Percentiles rank a stretch among this genome's conserved stretches.
phyloP scores from a whole-genome alignment of 805 yeast species.

The Candida krabiensis region DNA sequence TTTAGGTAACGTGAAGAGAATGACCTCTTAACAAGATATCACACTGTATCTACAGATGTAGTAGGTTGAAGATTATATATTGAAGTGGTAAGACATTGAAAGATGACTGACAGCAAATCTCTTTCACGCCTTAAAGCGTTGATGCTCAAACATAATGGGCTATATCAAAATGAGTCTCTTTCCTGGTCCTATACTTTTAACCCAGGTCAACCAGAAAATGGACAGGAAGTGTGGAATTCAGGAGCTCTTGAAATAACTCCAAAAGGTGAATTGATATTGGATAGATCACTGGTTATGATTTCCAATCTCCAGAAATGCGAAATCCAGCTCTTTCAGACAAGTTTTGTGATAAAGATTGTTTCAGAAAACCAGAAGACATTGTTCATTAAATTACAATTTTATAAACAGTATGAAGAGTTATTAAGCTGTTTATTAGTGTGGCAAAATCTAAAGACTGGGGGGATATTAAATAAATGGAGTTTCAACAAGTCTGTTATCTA shows the following conservation, averaged over 20 bases:
- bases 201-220: constrained; percentile 1
- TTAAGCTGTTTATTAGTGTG: constrained; percentile 45
- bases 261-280: constrained; percentile 27
- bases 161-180: constrained; percentile 11
- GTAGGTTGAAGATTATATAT: too few species aligned
- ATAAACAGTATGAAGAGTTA: constrained; percentile 39
- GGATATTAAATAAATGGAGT: constrained; percentile 50
- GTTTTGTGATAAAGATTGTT: constrained; percentile 42
- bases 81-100: too few species aligned
- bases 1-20: too few species aligned
- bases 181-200: constrained; percentile 25
- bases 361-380: constrained; percentile 37
- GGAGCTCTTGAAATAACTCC: constrained; percentile 25
- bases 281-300: constrained; percentile 22
- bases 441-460: constrained; percentile 49
- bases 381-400: constrained; percentile 33
- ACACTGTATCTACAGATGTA: too few species aligned
- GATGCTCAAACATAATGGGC: constrained; percentile 15
- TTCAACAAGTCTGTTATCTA: constrained; percentile 32
- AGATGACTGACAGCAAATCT: constrained; percentile 8
- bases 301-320: constrained; percentile 30
- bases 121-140: constrained; percentile 11
- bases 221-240: constrained; percentile 20
- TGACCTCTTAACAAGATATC: too few species aligned
- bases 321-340: constrained; percentile 21